These are phyloP conservation scores for Cytospora paraplurivora DNA, from an alignment of 2,329 filamentous ascomycete genomes.

Conservation along the genomic window DNA sequence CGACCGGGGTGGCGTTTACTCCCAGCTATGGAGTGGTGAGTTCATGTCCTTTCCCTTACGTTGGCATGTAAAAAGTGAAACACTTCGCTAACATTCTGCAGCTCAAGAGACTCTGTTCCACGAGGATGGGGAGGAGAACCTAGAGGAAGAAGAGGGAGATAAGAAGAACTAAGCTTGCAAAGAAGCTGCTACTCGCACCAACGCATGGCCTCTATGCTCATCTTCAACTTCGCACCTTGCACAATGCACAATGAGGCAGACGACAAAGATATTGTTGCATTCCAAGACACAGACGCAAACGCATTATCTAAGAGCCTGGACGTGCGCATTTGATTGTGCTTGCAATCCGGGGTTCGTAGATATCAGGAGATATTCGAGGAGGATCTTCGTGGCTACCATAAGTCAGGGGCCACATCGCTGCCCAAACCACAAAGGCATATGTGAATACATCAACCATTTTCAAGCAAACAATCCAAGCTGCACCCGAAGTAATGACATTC, in stretches of 20 bases:
- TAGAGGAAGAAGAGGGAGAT: constrained; percentile 38
- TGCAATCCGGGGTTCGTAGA: neutral
- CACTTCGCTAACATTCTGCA: constrained; percentile 37
- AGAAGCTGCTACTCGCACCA: neutral
- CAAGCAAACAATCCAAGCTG: neutral
- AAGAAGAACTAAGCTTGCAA: constrained; percentile 56
- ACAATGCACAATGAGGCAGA: neutral
- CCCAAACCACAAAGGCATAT: neutral
- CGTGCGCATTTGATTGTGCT: neutral
- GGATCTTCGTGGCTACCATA: neutral
- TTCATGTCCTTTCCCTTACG: constrained; percentile 28
- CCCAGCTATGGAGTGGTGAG: constrained; percentile 87
- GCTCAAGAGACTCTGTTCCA: constrained; percentile 65
- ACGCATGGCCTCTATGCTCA: neutral
- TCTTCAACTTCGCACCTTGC: neutral
- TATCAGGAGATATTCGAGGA: neutral
- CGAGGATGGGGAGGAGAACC: constrained; percentile 47
- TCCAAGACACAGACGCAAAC: neutral
- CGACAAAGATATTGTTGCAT: neutral
- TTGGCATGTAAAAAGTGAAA: neutral
- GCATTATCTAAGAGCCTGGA: neutral
- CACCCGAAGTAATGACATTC: neutral
- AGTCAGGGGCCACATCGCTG: neutral
- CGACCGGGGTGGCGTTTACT: constrained; percentile 77
- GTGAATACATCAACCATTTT: neutral